Evolutionary conservation across 768 basidiomycete species (phyloP).

Genomic region (Mycena vitilis): DNA sequence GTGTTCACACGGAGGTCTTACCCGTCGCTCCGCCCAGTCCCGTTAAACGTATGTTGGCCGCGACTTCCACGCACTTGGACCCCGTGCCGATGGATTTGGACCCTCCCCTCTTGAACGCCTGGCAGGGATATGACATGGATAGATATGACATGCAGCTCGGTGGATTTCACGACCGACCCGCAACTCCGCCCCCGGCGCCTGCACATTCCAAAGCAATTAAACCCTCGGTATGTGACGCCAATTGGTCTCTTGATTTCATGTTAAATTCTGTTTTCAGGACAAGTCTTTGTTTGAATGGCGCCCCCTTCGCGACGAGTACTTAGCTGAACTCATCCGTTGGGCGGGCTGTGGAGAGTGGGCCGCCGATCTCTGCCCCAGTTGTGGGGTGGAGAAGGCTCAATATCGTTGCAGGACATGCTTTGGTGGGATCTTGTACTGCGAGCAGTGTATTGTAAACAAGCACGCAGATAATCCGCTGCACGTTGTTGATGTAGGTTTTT

Average conservation of each 20-base stretch:
- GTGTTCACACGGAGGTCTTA: background rate
- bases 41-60: background rate
- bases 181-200: background rate
- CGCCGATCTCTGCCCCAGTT: background rate
- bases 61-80: background rate
- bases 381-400: background rate
- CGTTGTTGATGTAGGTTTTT: constrained; percentile 27
- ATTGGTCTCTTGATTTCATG: background rate
- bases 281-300: background rate
- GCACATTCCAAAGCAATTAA: background rate
- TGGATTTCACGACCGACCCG: background rate
- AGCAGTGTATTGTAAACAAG: background rate
- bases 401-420: constrained; percentile 9
- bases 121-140: background rate
- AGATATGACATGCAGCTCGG: background rate
- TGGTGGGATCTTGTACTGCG: background rate
- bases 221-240: background rate
- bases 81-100: background rate
- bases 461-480: constrained; percentile 35
- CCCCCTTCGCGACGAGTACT: constrained; percentile 9
- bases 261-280: background rate
- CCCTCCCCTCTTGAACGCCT: background rate
- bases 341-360: background rate
- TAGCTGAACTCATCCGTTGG: background rate
- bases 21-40: background rate